These are phyloP conservation scores for Globisporangium nagaii DNA, from an alignment of 352 stramenopile species.

Conservation along the genomic window DNA sequence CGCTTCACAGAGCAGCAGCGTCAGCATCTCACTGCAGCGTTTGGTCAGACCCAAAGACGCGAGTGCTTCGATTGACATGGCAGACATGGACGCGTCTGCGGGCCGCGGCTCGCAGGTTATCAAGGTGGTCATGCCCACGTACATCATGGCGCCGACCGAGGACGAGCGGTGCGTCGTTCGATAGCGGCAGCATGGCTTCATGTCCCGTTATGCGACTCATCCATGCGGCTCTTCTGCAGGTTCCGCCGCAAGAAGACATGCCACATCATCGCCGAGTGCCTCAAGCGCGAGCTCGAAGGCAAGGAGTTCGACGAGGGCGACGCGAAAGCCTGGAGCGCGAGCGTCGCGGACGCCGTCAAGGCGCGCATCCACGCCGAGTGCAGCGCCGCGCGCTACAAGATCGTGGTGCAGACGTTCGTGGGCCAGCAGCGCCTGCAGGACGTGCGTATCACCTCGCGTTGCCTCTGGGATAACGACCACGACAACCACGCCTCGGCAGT, in stretches of 20 bases:
- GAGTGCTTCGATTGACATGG: no score
- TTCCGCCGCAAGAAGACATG: slow-evolving; percentile 74
- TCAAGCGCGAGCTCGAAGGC: slow-evolving; percentile 58
- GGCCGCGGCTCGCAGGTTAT: slow-evolving; percentile 58
- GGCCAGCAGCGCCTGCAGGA: slow-evolving; percentile 92
- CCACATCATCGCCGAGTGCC: slow-evolving; percentile 65
- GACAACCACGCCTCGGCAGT: slow-evolving; percentile 91
- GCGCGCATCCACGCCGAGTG: slow-evolving; percentile 55
- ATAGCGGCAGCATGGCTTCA: background rate
- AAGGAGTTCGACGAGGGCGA: slow-evolving; percentile 78
- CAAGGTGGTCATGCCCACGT: slow-evolving; percentile 78
- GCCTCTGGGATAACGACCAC: slow-evolving; percentile 90
- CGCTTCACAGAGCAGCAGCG: no score
- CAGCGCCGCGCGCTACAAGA: slow-evolving; percentile 88
- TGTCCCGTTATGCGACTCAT: background rate
- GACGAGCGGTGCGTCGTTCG: slow-evolving; percentile 56
- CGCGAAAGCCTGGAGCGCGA: slow-evolving; percentile 55
- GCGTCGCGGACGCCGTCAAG: slow-evolving; percentile 65
- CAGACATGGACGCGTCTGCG: slow-evolving; percentile 33
- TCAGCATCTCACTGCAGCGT: background rate
- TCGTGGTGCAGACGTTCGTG: slow-evolving; percentile 93
- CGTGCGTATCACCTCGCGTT: slow-evolving; percentile 89
- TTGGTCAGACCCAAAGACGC: background rate
- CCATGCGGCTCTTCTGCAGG: slow-evolving; percentile 12
- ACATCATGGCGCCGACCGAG: slow-evolving; percentile 78